Base-by-base conservation (phyloP, 352 stramenopile genomes). In the Pythium guiyangense region DNA sequence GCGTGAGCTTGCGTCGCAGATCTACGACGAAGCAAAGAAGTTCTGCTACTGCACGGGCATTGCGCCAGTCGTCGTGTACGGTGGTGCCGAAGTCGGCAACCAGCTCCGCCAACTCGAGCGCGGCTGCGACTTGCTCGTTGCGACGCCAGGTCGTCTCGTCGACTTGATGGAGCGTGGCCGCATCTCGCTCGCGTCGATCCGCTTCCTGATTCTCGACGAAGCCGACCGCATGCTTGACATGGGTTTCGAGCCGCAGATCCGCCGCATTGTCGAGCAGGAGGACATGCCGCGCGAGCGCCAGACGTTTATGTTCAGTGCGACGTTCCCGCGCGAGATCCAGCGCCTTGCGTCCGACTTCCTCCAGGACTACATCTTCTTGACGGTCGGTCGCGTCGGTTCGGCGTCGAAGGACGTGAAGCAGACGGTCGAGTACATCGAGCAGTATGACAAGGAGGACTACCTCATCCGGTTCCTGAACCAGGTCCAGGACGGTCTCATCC, bases 291-390 rank as follows among this genome's bases (percentile, higher is more conserved):
- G 73, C 66, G 96, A 98, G 47, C 86, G 97, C 43, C 97, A 99
- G 74, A 99, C 96, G 26, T 99, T 99, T 77, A 99, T 99, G 97
- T 99, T 99, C 70, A 98, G 84, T 69, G 98, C 98, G 2, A 99
- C 98, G n/a, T 99, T 99, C 78, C 97, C 97, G 12, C 79, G 88
- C 25, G 94, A 98, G 64, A 98, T 98, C 59, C 94, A 98, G 80
- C 86, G 90, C 29, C 77, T 98, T 6, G 98, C 98, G 2, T 88
- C 85, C 22, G 97, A 99, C 69, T 99, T 99, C 73, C 74, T 99
- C 72, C 71, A 86, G 37, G 94, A 99, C 72, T 99, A 99, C 73
- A 96, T 99, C 66, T 99, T 99, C 75, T 70, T 99, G 35, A 99
- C 96, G 17, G 97, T 99, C 10, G 98, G 98, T 52, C 87, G 97